Conservation (phyloP, 225 moss, liverwort and hornwort genomes). For the Takakia lepidozioides region DNA sequence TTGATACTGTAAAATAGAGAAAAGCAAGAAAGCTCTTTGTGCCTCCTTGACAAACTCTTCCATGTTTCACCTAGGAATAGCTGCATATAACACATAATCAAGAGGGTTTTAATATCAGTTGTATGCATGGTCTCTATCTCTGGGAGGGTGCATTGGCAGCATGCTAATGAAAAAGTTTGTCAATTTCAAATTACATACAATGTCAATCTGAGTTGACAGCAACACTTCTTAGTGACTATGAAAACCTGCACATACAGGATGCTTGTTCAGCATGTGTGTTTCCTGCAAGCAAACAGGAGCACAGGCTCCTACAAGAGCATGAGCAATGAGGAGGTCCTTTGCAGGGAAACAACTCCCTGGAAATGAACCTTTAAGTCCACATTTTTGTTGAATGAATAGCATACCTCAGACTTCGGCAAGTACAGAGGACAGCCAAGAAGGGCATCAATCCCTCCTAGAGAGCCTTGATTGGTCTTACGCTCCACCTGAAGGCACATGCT, state of each 20-base stretch:
- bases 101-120: constrained; percentile 1
- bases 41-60: constrained; percentile 44
- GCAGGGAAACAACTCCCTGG: too few relatives aligned
- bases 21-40: constrained; percentile 56
- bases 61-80: constrained; percentile 60
- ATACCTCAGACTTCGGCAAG: constrained; percentile 75
- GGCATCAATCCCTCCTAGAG: constrained; percentile 75
- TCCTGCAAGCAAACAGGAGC: background rate
- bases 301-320: background rate
- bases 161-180: too few relatives aligned
- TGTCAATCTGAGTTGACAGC: too few relatives aligned
- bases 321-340: too few relatives aligned
- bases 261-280: background rate
- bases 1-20: constrained; percentile 70
- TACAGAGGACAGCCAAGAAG: constrained; percentile 87
- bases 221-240: too few relatives aligned
- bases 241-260: too few relatives aligned
- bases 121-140: too few relatives aligned
- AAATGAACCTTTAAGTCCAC: too few relatives aligned
- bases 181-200: too few relatives aligned
- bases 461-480: constrained; percentile 62
- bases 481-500: constrained; percentile 42
- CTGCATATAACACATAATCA: constrained; percentile 35
- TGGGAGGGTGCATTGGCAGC: too few relatives aligned
- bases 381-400: too few relatives aligned